Conservation (phyloP, 768 basidiomycete species). For the Chalciporus pseudorubinellus region DNA sequence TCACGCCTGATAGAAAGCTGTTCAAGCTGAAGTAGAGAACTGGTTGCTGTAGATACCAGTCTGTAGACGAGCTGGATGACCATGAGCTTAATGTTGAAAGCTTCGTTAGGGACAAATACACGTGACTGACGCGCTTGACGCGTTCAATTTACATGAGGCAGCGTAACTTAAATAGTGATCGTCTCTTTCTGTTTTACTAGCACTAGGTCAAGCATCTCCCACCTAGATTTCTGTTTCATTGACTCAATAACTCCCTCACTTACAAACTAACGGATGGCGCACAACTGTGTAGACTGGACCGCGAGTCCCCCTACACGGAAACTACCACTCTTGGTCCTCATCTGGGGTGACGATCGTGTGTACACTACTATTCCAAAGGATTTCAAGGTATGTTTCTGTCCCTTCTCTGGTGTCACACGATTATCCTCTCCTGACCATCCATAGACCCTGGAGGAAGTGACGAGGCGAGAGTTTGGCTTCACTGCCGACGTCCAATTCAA, state of each 20-base stretch:
- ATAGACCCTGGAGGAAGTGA: constrained; percentile 18
- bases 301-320: constrained; percentile 19
- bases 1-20: neutral
- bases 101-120: no score
- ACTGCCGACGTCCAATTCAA: constrained; percentile 11
- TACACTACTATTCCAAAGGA: constrained; percentile 19
- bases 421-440: neutral
- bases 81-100: no score
- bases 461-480: constrained; percentile 22
- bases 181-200: neutral
- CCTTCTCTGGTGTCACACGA: neutral
- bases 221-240: neutral
- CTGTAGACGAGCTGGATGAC: no score
- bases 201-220: neutral
- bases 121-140: neutral
- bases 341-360: constrained; percentile 10
- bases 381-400: constrained; percentile 10
- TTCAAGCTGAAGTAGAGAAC: constrained; percentile 2
- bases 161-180: neutral
- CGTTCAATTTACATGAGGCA: neutral
- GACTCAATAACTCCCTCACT: neutral
- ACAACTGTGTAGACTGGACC: constrained; percentile 29
- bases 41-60: no score
- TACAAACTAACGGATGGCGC: constrained; percentile 11
- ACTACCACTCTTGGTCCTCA: constrained; percentile 19